Evolutionary conservation across 225 moss, liverwort and hornwort species (phyloP).

Genomic region (Antitrichia curtipendula): DNA sequence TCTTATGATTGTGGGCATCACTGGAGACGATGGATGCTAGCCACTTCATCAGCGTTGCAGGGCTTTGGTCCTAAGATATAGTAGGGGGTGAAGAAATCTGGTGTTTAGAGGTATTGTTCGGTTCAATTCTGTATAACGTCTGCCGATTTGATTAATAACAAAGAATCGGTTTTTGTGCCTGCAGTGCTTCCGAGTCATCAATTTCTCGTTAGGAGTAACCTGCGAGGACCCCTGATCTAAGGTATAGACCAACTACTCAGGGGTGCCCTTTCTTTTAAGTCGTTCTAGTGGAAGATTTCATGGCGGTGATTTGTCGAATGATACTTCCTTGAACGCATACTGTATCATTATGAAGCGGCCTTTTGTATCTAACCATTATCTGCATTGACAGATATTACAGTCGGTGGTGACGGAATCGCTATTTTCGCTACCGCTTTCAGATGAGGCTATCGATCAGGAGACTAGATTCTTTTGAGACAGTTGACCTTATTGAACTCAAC

Average conservation of each 20-base stretch:
- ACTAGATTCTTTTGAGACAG: neutral
- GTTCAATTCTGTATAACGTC: neutral
- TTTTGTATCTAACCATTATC: neutral
- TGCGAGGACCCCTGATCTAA: neutral
- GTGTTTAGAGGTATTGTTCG: neutral
- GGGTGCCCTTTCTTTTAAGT: neutral
- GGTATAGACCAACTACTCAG: neutral
- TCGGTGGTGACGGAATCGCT: neutral
- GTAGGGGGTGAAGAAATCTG: neutral
- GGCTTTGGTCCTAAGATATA: neutral
- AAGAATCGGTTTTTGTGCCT: neutral
- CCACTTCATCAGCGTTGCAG: neutral
- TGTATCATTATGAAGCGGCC: neutral
- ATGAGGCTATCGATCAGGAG: neutral
- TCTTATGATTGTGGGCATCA: neutral
- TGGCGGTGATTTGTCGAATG: neutral
- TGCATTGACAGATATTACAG: neutral
- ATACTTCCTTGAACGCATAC: neutral
- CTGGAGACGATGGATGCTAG: neutral
- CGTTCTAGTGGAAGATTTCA: neutral
- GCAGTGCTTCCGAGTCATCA: slow-evolving; percentile 13
- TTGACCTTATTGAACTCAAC: neutral
- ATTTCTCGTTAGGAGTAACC: neutral
- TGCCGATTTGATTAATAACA: neutral
- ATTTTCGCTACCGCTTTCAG: neutral